Base-by-base conservation (phyloP, 2,329 filamentous ascomycete species). In the Colletotrichum zoysiae region DNA sequence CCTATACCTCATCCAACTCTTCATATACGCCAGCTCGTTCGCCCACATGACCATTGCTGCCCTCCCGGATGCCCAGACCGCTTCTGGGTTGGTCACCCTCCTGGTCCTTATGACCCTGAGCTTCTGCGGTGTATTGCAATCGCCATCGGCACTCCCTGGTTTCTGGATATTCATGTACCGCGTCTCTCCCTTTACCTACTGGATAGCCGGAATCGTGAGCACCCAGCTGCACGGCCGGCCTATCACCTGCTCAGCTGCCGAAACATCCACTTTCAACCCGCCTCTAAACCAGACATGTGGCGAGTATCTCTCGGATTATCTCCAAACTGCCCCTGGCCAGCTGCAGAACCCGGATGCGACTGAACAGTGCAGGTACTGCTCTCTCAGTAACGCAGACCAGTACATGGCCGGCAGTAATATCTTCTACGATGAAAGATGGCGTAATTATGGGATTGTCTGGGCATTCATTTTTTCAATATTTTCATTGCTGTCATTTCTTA, bases 121-220 rank as follows among this genome's bases (percentile, higher is more conserved):
- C 67, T 92, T 92, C 83, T 89, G 87, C 76, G 86, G 91, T 78
- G 91, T 93, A 4, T 81, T 94, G 65, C 89, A 91, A 71, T 80
- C 86, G 0, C 87, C 90, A 0, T 71, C 77, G 4, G 84, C 85
- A 0, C 84, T 94, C 1, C 92, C 92, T 0, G 86, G 88, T 0
- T 94, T 94, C 83, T 95, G 92, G 92, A 89, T 89, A 73, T 94
- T 93, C 82, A 94, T 94, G 92, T 92, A 93, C 79, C 86, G 89
- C 35, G 84, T 89, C 14, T 90, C 87, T 0, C 91, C 90, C 0
- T 90, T 93, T 71, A 92, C 90, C 0, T 93, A 93, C 79, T 89
- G 86, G 85, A 89, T 94, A 70, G 85, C 86, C 1, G 91, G 89
- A 14, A 91, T 94, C 80, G 85, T 93, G 2, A 85, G 89, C 1